Percentiles rank a stretch among this genome's conserved stretches.
Evolutionary conservation across 228 moss, liverwort and hornwort species (phyloP).

Genomic region (Sphagnum magellanicum): DNA sequence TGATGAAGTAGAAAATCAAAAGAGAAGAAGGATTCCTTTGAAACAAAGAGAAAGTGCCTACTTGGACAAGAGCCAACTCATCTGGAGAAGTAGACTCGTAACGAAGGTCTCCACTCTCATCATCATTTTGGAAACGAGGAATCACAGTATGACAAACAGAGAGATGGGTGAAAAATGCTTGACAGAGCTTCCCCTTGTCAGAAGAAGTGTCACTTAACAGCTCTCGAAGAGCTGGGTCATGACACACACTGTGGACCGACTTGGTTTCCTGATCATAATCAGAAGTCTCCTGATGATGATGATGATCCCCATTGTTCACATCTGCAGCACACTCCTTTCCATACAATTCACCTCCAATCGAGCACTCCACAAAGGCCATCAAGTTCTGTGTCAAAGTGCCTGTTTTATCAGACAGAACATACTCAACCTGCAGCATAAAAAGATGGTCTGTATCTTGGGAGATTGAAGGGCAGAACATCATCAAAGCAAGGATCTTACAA

Average conservation of each 20-base stretch:
- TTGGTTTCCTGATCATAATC: not conserved
- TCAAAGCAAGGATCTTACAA: no score
- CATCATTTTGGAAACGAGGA: slow-evolving; percentile 39
- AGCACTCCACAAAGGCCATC: slow-evolving; percentile 93
- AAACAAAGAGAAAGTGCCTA: slow-evolving; percentile 10
- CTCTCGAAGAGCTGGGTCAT: slow-evolving; percentile 22
- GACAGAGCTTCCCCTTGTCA: slow-evolving; percentile 27
- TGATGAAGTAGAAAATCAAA: no score
- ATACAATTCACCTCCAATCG: slow-evolving; percentile 65
- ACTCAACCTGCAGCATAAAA: slow-evolving; percentile 47
- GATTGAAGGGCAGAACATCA: no score
- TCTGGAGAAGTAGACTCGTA: slow-evolving; percentile 91
- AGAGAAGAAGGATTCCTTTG: no score
- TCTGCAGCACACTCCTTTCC: slow-evolving; percentile 31
- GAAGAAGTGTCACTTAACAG: slow-evolving; percentile 16
- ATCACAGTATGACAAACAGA: slow-evolving; percentile 86
- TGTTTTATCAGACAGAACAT: slow-evolving; percentile 81
- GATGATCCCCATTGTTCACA: not conserved
- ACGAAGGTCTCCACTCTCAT: slow-evolving; percentile 35
- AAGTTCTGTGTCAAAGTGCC: slow-evolving; percentile 88
- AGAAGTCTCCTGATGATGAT: not conserved
- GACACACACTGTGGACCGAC: slow-evolving; percentile 26
- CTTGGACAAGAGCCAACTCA: slow-evolving; percentile 94
- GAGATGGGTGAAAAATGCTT: slow-evolving; percentile 67
- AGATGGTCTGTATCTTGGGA: not conserved